Base-by-base conservation (phyloP, 2,329 filamentous ascomycete genomes). In the Tolypocladium guangdongense region DNA sequence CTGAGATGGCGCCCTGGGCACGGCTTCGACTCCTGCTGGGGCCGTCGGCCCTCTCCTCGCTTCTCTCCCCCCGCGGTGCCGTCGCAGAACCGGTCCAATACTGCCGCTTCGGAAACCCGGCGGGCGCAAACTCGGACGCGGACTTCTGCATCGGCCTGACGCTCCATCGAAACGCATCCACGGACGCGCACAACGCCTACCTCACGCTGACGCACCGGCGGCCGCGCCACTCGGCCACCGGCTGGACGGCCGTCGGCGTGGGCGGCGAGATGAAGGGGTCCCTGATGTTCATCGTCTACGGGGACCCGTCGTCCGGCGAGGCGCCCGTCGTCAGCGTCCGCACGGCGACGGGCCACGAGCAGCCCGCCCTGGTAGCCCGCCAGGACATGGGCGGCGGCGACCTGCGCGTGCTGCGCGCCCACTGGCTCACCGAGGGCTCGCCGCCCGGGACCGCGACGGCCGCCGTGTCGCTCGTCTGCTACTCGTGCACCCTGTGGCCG, bases 241-340 rank as follows among this genome's bases (percentile, higher is more conserved):
- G 57, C n/a, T 59, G 57, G 59, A 56, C 56, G 7, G 59, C 57
- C 12, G 36, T 60, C 14, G 58, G 58, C n/a, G 54, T 53, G 3
- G 58, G 58, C 7, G 12, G 38, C 11, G 41, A 53, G 11, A 60
- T 60, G 58, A 50, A 52, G n/a, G 58, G 58, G 7, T 51, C 58
- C 8, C 55, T 60, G 36, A 60, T 60, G 58, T 58, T 60, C 43
- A 54, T 60, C 49, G 51, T 60, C n/a, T 60, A 60, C 22, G 58
- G 58, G 30, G 56, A 60, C 37, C 57, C 57, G 22, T 46, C 52
- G 30, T 48, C 52, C 6, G 52, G 49, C 12, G 35, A 51, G 2
- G 39, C 49, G 20, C 56, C 56, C 33, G 52, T 54, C 38, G 36
- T 59, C 50, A 59, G 57, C 52, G 48, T 59, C 30, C 57, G 58